These are phyloP conservation scores for Trypanosoma rangeli DNA, from an alignment of 208 protist species.

Conservation along the genomic window DNA sequence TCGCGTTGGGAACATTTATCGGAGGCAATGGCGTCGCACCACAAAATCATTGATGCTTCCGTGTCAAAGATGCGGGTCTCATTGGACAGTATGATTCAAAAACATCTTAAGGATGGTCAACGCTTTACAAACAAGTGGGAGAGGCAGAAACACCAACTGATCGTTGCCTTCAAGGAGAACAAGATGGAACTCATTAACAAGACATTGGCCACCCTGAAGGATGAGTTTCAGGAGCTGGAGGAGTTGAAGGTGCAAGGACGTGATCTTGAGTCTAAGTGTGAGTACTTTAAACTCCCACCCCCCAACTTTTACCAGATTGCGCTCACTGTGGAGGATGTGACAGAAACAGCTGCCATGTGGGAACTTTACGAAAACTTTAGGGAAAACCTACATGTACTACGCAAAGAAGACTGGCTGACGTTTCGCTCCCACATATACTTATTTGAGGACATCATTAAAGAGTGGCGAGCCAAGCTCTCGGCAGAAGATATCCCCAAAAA, in stretches of 20 bases:
- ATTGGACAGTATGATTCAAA: constrained; percentile 84
- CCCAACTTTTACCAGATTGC: constrained; percentile 75
- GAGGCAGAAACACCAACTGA: constrained; percentile 81
- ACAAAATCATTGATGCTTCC: constrained; percentile 89
- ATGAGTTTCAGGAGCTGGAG: constrained; percentile 78
- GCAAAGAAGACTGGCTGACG: constrained; percentile 93
- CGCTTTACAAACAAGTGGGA: constrained; percentile 91
- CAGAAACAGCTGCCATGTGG: constrained; percentile 71
- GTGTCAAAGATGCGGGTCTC: constrained; percentile 87
- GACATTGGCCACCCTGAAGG: constrained; percentile 65
- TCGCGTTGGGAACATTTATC: constrained; percentile 92
- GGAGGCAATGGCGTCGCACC: constrained; percentile 88
- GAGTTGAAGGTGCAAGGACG: constrained; percentile 65
- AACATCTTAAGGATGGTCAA: constrained; percentile 84
- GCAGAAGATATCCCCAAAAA: constrained; percentile 3
- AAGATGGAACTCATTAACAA: constrained; percentile 57
- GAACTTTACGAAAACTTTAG: constrained; percentile 85
- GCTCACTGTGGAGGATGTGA: constrained; percentile 63
- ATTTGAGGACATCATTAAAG: constrained; percentile 94
- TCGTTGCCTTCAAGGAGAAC: constrained; percentile 61
- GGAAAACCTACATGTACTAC: constrained; percentile 66
- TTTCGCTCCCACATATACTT: constrained; percentile 91
- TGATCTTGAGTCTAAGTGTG: constrained; percentile 87
- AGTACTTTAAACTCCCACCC: constrained; percentile 88
- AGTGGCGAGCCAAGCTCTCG: constrained; percentile 67